Percentiles rank a stretch among this genome's conserved stretches.
Conservation (phyloP, 257 asterid genomes). For the Primulina huaijiensis region DNA sequence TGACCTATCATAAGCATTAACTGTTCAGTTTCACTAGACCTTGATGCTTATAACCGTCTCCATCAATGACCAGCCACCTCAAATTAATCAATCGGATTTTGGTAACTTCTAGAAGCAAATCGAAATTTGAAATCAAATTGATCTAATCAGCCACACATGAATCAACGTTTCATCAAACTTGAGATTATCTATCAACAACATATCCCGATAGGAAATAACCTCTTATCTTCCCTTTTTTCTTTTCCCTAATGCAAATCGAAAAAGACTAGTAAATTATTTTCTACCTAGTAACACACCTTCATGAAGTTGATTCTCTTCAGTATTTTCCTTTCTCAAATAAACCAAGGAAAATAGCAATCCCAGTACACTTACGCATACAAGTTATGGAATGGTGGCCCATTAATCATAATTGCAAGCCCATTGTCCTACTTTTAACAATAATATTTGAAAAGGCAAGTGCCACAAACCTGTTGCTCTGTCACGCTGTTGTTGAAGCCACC, state of each 20-base stretch:
- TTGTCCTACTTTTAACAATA: not conserved
- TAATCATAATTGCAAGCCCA: not conserved
- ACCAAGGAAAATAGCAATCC: not conserved
- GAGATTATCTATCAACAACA: not conserved
- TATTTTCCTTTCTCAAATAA: not conserved
- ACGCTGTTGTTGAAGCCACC: conserved; percentile 98
- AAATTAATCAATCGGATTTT: not conserved
- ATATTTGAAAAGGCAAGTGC: conserved; percentile 22
- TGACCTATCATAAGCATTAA: not conserved
- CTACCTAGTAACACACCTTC: not conserved
- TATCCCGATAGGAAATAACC: not conserved
- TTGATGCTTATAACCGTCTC: conserved; percentile 4
- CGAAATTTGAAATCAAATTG: not conserved
- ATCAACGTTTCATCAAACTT: not conserved
- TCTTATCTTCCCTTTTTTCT: too few species aligned
- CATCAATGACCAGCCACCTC: not conserved
- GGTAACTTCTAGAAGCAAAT: not conserved
- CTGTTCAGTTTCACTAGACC: conserved; percentile 11
- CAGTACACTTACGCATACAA: not conserved
- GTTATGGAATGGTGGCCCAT: not conserved
- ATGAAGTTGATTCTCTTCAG: not conserved
- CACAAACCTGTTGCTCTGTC: conserved; percentile 86
- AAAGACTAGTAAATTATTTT: too few species aligned
- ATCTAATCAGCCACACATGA: not conserved
- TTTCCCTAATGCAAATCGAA: not conserved